phyloP scores from a whole-genome alignment of 495 filamentous ascomycete genomes.

The Aspergillus indologenus region DNA sequence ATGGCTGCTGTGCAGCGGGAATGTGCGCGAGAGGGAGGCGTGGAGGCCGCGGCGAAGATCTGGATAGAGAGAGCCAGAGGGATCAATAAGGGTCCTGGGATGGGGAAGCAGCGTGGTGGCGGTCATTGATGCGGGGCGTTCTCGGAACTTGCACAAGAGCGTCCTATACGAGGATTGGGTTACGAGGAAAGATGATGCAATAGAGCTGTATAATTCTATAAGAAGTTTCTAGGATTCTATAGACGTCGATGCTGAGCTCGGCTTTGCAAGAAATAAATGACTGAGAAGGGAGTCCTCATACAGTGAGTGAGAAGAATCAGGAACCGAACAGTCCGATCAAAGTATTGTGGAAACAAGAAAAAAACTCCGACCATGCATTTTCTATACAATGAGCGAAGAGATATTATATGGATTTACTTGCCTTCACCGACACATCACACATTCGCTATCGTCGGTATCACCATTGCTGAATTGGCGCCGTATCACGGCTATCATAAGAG shows the following conservation, averaged over 20 bases:
- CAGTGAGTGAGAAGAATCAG: neutral
- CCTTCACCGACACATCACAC: neutral
- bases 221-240: neutral
- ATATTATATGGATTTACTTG: too few relatives aligned
- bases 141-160: too few relatives aligned
- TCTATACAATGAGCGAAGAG: neutral
- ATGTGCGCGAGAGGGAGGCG: constrained; percentile 38
- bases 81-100: constrained; percentile 25
- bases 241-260: neutral
- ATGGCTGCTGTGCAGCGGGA: constrained; percentile 39
- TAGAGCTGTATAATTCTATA: neutral
- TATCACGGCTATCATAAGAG: neutral
- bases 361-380: constrained; percentile 8
- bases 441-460: neutral
- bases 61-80: constrained; percentile 47
- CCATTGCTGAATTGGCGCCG: neutral
- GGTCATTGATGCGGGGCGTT: constrained; percentile 7
- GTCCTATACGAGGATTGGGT: too few relatives aligned
- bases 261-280: neutral
- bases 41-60: constrained; percentile 32
- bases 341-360: neutral
- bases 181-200: too few relatives aligned
- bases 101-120: constrained; percentile 9
- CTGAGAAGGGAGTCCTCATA: neutral
- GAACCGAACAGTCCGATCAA: neutral